Evolutionary conservation across 352 stramenopile species (phyloP).

Genomic region (Pythium aquatile): DNA sequence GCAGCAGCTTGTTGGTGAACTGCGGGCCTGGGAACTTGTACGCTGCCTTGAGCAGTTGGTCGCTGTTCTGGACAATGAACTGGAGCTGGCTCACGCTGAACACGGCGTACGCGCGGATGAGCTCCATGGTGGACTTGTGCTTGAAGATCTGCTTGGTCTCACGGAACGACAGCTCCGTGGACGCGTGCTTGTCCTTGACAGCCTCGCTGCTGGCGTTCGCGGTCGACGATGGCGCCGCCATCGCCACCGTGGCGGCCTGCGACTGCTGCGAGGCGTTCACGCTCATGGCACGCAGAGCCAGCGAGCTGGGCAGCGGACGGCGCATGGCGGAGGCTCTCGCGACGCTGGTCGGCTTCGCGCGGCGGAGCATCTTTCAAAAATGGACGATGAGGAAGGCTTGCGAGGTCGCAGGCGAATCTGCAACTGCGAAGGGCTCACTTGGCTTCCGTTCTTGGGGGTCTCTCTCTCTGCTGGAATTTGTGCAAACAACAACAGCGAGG

Average conservation of each 20-base stretch:
- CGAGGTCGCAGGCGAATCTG: slow-evolving; percentile 2
- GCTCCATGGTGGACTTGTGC: slow-evolving; percentile 78
- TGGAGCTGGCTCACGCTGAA: slow-evolving; percentile 88
- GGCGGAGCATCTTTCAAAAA: slow-evolving; percentile 25
- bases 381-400: not conserved
- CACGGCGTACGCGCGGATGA: slow-evolving; percentile 85
- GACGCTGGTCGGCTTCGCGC: not conserved
- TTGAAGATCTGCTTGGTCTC: slow-evolving; percentile 84
- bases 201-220: not conserved
- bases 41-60: slow-evolving; percentile 76
- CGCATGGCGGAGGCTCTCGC: slow-evolving; percentile 19
- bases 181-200: not conserved
- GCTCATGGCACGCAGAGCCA: slow-evolving; percentile 25
- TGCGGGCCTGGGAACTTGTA: slow-evolving; percentile 80
- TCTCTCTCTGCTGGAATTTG: not conserved
- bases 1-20: slow-evolving; percentile 89
- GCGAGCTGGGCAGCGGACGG: slow-evolving; percentile 10
- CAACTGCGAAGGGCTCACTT: not conserved
- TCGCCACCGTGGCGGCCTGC: slow-evolving; percentile 21
- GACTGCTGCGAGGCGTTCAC: slow-evolving; percentile 25
- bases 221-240: slow-evolving; percentile 15
- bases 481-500: not conserved
- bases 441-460: not conserved
- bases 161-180: slow-evolving; percentile 52
- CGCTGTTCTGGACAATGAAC: slow-evolving; percentile 87